Conservation (phyloP, 75 land plant species). For the Picea glauca region DNA sequence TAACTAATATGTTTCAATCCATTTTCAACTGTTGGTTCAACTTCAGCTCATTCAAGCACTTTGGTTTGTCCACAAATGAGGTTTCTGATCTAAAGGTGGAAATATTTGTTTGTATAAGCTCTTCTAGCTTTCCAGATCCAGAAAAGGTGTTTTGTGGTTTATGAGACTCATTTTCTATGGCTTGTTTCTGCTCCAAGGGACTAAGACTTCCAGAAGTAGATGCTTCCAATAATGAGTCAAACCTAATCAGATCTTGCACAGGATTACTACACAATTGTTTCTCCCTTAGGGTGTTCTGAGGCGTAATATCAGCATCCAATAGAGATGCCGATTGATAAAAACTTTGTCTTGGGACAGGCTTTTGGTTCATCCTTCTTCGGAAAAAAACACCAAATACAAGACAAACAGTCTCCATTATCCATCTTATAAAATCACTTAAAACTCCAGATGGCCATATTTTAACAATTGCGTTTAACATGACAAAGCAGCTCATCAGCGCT, state of each 20-base stretch:
- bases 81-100: not conserved
- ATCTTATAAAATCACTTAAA: not conserved
- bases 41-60: not conserved
- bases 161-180: not conserved
- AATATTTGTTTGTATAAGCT: not conserved
- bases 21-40: not conserved
- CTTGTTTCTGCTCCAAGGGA: not conserved
- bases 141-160: not conserved
- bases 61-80: not conserved
- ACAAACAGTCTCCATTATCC: not conserved
- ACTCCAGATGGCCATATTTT: not conserved
- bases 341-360: not conserved
- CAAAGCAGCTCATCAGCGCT: conserved; percentile 34
- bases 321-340: not conserved
- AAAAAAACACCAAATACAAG: not conserved
- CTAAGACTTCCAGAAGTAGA: not conserved
- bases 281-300: not conserved
- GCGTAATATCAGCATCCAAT: not conserved
- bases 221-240: not conserved
- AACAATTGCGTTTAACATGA: conserved; percentile 56
- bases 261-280: not conserved
- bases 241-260: not conserved
- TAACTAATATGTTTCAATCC: too few species aligned
- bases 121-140: not conserved
- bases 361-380: not conserved